Percentiles rank a stretch among this genome's conserved stretches.
phyloP scores from a whole-genome alignment of 495 filamentous ascomycete genomes.

The Xanthoparmelia taractica region DNA sequence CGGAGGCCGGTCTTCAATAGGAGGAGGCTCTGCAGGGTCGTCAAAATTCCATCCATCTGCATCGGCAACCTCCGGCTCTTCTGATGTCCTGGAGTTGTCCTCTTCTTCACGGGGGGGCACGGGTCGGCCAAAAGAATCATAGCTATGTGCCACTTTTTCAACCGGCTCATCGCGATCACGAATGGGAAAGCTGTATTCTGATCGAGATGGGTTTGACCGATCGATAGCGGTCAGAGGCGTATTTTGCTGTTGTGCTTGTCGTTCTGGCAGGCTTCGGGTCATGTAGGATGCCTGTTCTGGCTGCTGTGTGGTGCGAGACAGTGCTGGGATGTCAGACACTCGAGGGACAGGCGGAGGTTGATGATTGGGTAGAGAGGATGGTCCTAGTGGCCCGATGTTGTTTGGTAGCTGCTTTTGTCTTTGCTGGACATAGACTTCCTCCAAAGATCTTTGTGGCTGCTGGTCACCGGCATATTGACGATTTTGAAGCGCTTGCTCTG shows the following conservation, averaged over 20 bases:
- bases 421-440: conserved; percentile 44
- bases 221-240: conserved; percentile 35
- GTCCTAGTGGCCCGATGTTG: conserved; percentile 38
- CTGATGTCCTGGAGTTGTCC: conserved; percentile 25
- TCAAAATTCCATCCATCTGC: conserved; percentile 89
- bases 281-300: conserved; percentile 28
- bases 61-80: conserved; percentile 40
- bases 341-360: conserved; percentile 38
- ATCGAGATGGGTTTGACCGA: conserved; percentile 35
- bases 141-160: conserved; percentile 49
- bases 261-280: conserved; percentile 30
- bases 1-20: conserved; percentile 30
- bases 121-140: conserved; percentile 47
- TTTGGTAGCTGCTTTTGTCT: conserved; percentile 38
- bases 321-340: conserved; percentile 37
- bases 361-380: conserved; percentile 41
- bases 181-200: conserved; percentile 29
- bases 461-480: conserved; percentile 38
- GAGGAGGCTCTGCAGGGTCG: conserved; percentile 50
- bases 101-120: conserved; percentile 40
- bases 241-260: conserved; percentile 36
- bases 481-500: conserved; percentile 36
- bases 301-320: conserved; percentile 34
- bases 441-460: conserved; percentile 42
- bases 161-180: conserved; percentile 38